These are phyloP conservation scores for Rhododendron vialii DNA, from an alignment of 148 eudicot genomes.

Conservation along the genomic window DNA sequence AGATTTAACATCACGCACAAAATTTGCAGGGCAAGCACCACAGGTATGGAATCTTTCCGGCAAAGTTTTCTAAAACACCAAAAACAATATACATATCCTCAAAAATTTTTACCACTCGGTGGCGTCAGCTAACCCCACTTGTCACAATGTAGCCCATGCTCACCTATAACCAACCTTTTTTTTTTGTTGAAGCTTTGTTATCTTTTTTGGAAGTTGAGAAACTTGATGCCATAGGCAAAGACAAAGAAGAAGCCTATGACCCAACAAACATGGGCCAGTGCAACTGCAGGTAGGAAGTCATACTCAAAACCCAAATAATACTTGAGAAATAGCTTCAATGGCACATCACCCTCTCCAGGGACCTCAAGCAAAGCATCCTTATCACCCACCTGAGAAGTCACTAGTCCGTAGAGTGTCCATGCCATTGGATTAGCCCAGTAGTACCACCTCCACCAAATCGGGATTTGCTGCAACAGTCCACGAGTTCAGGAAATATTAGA, in stretches of 20 bases:
- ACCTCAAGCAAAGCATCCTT: not conserved
- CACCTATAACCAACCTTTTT: not conserved
- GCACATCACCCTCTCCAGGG: slow-evolving; percentile 15
- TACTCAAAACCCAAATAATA: slow-evolving; percentile 19
- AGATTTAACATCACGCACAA: too few species aligned
- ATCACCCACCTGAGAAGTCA: slow-evolving; percentile 43
- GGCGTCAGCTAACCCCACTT: too few species aligned
- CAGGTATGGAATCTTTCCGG: too few species aligned
- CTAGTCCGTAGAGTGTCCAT: slow-evolving; percentile 44
- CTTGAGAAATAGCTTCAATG: slow-evolving; percentile 17
- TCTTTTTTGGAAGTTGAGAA: slow-evolving; percentile 41
- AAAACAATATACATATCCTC: too few species aligned
- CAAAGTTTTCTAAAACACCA: too few species aligned
- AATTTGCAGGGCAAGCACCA: too few species aligned
- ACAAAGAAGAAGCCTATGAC: slow-evolving; percentile 25
- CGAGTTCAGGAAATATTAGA: not conserved
- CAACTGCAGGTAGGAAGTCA: slow-evolving; percentile 31
- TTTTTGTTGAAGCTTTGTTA: not conserved
- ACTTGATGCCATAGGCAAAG: slow-evolving; percentile 38
- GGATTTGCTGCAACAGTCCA: slow-evolving; percentile 31
- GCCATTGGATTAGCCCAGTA: slow-evolving; percentile 47
- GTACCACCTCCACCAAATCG: slow-evolving; percentile 58
- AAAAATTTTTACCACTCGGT: too few species aligned
- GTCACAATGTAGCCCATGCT: not conserved
- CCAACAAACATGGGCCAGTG: slow-evolving; percentile 31